These are phyloP conservation scores for Corallochytrium limacisporum DNA, from an alignment of 78 protist species.

Conservation along the genomic window DNA sequence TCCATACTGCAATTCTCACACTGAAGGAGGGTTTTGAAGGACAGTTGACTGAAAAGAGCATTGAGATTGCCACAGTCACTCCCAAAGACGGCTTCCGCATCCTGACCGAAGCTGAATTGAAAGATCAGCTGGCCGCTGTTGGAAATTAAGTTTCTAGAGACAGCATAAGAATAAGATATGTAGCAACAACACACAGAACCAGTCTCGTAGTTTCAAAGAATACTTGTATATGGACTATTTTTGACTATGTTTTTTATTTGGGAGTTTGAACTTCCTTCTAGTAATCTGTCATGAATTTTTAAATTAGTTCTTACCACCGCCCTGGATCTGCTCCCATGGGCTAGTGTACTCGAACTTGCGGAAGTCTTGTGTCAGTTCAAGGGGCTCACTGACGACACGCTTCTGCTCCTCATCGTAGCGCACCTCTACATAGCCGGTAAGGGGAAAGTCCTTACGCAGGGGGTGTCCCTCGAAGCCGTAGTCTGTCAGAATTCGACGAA, in stretches of 20 bases:
- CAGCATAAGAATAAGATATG: no score
- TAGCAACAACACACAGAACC: no score
- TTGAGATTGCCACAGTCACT: constrained; percentile 85
- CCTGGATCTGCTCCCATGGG: constrained; percentile 15
- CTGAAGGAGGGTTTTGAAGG: constrained; percentile 85
- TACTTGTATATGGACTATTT: no score
- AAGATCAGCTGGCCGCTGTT: constrained; percentile 66
- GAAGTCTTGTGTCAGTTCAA: constrained; percentile 53
- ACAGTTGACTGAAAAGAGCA: constrained; percentile 70
- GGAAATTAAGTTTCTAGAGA: not conserved
- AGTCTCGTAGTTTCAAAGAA: no score
- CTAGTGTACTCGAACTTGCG: constrained; percentile 29
- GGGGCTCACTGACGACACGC: constrained; percentile 36
- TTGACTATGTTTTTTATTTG: no score
- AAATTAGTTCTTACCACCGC: not conserved
- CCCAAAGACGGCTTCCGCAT: constrained; percentile 11
- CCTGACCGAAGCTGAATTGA: constrained; percentile 49
- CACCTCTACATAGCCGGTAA: constrained; percentile 46
- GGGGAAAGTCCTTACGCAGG: constrained; percentile 59
- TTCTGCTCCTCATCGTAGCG: constrained; percentile 44
- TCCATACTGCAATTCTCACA: constrained; percentile 92
- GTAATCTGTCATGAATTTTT: no score
- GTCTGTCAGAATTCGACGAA: constrained; percentile 61
- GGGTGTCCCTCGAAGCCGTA: constrained; percentile 67
- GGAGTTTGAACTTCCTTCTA: no score